A percentile compares a stretch with the other conserved stretches of the same genome.
Conservation (phyloP, 2,329 filamentous ascomycete genomes). For the Pseudogymnoascus verrucosus region DNA sequence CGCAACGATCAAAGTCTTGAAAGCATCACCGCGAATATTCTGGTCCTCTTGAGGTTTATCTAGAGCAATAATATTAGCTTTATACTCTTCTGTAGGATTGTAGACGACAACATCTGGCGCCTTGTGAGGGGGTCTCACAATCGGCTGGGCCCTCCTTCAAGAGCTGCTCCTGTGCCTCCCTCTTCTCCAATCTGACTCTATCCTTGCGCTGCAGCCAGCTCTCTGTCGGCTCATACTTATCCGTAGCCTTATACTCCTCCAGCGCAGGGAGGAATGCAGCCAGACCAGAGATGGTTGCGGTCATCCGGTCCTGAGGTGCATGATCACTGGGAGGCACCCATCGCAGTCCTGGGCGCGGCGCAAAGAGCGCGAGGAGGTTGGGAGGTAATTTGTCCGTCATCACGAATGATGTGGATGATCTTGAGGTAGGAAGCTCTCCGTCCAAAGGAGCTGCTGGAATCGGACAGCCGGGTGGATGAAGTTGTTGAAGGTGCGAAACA, state of each 20-base stretch:
- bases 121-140: slow-evolving; percentile 18
- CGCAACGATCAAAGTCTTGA: slow-evolving; percentile 89
- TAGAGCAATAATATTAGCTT: slow-evolving; percentile 28
- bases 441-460: neutral
- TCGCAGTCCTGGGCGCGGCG: slow-evolving; percentile 83
- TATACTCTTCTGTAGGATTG: neutral
- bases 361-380: slow-evolving; percentile 87
- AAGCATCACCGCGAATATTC: slow-evolving; percentile 86
- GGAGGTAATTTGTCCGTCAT: slow-evolving; percentile 98
- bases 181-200: slow-evolving; percentile 74
- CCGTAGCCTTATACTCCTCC: slow-evolving; percentile 68
- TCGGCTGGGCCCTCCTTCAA: slow-evolving; percentile 24
- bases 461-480: neutral
- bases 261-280: slow-evolving; percentile 67
- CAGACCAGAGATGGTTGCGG: slow-evolving; percentile 63
- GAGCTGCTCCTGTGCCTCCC: slow-evolving; percentile 52
- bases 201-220: slow-evolving; percentile 88
- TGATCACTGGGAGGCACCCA: slow-evolving; percentile 80
- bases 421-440: neutral
- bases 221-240: slow-evolving; percentile 74
- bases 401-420: neutral
- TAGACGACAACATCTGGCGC: neutral
- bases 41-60: slow-evolving; percentile 78
- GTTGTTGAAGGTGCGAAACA: neutral
- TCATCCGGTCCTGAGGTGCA: slow-evolving; percentile 73